Conservation (phyloP, 306 rosid species). For the Alnus rubra region DNA sequence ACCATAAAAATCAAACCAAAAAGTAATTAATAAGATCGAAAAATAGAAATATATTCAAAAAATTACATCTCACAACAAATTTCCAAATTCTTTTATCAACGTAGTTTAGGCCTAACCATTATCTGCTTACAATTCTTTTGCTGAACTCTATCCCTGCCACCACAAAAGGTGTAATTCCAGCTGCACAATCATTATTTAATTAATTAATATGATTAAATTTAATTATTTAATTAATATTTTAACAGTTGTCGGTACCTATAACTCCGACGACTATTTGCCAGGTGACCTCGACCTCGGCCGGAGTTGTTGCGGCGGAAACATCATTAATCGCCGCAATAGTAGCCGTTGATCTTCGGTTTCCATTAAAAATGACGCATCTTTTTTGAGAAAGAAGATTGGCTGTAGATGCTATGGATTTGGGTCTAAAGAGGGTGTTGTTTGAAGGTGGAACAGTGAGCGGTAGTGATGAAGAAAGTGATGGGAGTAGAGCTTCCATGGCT, state of each 20-base stretch:
- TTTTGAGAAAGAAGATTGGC: not conserved
- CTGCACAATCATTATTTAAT: conserved; percentile 33
- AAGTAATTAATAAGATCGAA: not conserved
- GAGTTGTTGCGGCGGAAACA: conserved; percentile 21
- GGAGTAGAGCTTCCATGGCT: conserved; percentile 47
- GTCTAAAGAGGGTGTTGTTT: conserved; percentile 4
- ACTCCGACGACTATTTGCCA: conserved; percentile 54
- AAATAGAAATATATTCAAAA: not conserved
- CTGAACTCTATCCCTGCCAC: conserved; percentile 91
- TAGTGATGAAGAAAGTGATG: conserved; percentile 9
- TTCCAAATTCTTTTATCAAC: not conserved
- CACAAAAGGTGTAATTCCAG: conserved; percentile 85
- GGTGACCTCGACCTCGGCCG: conserved; percentile 27
- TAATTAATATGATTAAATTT: too few species aligned
- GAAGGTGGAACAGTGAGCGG: conserved; percentile 13
- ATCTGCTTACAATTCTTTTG: conserved; percentile 78
- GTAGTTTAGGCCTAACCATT: not conserved
- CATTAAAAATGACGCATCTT: conserved; percentile 4
- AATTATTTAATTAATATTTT: too few species aligned
- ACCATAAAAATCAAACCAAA: not conserved
- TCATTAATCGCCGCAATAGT: conserved; percentile 26
- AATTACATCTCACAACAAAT: not conserved
- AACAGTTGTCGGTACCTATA: conserved; percentile 23
- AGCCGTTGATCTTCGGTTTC: conserved; percentile 22
- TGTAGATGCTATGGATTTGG: conserved; percentile 3